These are phyloP conservation scores for Chlorella sp. DNA, from an alignment of 139 green algal genomes.

Conservation along the genomic window DNA sequence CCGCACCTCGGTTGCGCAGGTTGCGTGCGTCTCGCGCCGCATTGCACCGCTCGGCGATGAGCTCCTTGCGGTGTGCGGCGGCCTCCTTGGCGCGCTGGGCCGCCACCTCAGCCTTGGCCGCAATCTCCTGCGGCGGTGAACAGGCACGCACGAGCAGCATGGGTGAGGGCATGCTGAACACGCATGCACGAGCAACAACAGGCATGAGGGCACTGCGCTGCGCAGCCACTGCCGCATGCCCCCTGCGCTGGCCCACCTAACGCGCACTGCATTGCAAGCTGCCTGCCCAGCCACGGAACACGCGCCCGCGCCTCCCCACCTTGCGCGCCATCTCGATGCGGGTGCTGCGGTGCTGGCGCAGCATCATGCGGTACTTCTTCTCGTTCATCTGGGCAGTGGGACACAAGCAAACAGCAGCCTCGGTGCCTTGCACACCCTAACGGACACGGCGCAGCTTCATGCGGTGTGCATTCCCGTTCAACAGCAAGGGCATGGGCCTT, in stretches of 20 bases:
- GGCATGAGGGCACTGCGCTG: background rate
- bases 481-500: no score
- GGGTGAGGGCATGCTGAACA: background rate
- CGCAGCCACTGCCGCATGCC: no score
- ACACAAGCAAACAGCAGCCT: no score
- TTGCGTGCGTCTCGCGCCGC: constrained; percentile 38
- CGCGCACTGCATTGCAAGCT: background rate
- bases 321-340: constrained; percentile 51
- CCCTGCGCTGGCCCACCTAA: no score
- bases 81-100: constrained; percentile 48
- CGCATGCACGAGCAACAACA: no score
- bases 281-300: background rate
- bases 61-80: constrained; percentile 31
- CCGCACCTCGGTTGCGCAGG: constrained; percentile 44
- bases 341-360: constrained; percentile 50
- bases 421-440: no score
- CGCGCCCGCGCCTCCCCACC: background rate
- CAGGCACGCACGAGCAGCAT: background rate
- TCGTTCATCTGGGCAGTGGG: constrained; percentile 65
- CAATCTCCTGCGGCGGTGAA: constrained; percentile 45
- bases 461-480: no score
- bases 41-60: constrained; percentile 24
- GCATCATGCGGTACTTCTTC: constrained; percentile 76
- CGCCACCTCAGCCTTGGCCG: constrained; percentile 43
- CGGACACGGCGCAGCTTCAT: no score